phyloP scores from a whole-genome alignment of 345 rosid species.

The Ceriops decandra region DNA sequence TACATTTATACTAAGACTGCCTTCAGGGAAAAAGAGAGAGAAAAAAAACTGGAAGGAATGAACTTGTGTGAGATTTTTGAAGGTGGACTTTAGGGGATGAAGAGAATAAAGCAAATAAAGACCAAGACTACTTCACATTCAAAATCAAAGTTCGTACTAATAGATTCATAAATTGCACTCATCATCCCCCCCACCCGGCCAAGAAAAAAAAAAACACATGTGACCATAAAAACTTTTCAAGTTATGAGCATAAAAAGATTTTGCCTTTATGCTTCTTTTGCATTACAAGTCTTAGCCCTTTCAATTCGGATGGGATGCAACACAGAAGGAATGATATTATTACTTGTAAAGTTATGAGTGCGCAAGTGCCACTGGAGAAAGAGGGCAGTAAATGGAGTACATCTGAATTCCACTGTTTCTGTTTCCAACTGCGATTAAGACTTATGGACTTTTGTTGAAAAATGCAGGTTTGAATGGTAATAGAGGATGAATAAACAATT shows the following conservation, averaged over 20 bases:
- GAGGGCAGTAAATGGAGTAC: neutral
- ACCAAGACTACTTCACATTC: neutral
- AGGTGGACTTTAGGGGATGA: neutral
- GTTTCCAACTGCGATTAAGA: too few species aligned
- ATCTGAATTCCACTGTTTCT: neutral
- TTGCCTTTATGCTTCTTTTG: neutral
- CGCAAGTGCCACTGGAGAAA: neutral
- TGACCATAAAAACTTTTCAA: conserved; percentile 11
- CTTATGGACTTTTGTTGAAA: too few species aligned
- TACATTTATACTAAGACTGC: too few species aligned
- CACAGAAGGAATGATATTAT: conserved; percentile 5
- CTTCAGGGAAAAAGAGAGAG: too few species aligned
- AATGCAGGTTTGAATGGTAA: conserved; percentile 8
- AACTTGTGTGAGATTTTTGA: neutral
- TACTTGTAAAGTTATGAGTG: neutral
- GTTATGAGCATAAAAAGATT: conserved; percentile 1
- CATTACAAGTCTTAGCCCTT: neutral
- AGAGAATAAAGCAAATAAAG: neutral
- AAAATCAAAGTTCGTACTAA: conserved; percentile 7
- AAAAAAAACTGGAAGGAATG: neutral
- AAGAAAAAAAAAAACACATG: neutral
- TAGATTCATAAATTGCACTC: neutral
- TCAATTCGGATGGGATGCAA: neutral
- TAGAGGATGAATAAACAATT: too few species aligned
- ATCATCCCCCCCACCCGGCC: neutral